phyloP scores from a whole-genome alignment of 306 rosid species.

The Ormosia emarginata region DNA sequence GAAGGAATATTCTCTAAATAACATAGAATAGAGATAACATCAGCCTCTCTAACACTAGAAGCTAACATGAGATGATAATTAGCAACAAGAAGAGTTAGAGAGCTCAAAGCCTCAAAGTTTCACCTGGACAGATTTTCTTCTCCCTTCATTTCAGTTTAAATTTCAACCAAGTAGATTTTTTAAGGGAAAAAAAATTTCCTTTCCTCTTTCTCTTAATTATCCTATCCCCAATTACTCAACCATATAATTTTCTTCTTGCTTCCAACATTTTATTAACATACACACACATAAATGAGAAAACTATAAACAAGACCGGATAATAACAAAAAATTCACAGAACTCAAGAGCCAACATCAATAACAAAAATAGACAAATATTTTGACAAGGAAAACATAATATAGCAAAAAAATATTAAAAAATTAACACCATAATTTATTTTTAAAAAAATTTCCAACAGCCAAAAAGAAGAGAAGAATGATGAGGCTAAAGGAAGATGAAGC shows the following conservation, averaged over 20 bases:
- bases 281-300: neutral
- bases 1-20: neutral
- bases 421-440: neutral
- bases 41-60: neutral
- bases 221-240: neutral
- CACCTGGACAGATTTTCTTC: neutral
- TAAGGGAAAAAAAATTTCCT: neutral
- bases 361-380: neutral
- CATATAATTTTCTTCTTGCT: neutral
- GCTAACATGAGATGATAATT: neutral
- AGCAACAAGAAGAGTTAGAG: neutral
- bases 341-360: neutral
- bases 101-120: slow-evolving; percentile 3
- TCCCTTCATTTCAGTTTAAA: neutral
- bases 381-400: neutral
- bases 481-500: neutral
- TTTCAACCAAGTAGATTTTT: neutral
- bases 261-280: neutral
- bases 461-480: neutral
- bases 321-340: neutral
- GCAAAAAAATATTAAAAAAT: neutral
- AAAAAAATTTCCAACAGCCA: neutral
- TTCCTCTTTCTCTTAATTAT: neutral
- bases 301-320: neutral
- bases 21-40: neutral